Percentiles rank a stretch among this genome's conserved stretches.
Evolutionary conservation across 768 basidiomycete species (phyloP).

Genomic region (Vishniacozyma victoriae): DNA sequence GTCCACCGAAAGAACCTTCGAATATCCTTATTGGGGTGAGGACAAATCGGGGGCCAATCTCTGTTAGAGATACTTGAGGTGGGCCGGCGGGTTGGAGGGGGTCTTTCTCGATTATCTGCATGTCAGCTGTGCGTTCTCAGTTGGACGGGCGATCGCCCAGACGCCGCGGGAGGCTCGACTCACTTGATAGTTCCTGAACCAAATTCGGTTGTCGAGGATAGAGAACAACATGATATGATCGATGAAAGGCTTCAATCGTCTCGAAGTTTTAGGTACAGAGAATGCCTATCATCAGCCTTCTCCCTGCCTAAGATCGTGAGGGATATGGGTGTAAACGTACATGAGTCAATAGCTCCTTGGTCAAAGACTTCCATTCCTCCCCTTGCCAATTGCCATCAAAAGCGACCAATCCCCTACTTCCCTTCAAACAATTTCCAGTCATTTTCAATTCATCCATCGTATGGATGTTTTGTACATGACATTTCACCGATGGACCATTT

Average conservation of each 20-base stretch:
- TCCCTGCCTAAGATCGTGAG: neutral
- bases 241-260: slow-evolving; percentile 91
- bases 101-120: slow-evolving; percentile 87
- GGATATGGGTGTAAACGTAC: slow-evolving; percentile 26
- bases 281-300: slow-evolving; percentile 64
- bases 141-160: slow-evolving; percentile 14
- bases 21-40: slow-evolving; percentile 96
- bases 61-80: slow-evolving; percentile 78
- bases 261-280: slow-evolving; percentile 82
- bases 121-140: neutral
- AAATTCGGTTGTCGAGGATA: slow-evolving; percentile 88
- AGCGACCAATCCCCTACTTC: slow-evolving; percentile 81
- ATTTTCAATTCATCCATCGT: slow-evolving; percentile 99
- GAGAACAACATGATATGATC: slow-evolving; percentile 98
- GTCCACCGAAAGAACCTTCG: slow-evolving; percentile 92
- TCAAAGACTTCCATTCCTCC: slow-evolving; percentile 74
- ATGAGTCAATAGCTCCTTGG: slow-evolving; percentile 67
- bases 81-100: slow-evolving; percentile 79
- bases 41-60: slow-evolving; percentile 96
- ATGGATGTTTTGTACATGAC: slow-evolving; percentile 97
- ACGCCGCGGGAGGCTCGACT: too few relatives aligned
- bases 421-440: slow-evolving; percentile 98
- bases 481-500: slow-evolving; percentile 92
- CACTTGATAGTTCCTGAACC: slow-evolving; percentile 99
- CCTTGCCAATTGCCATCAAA: slow-evolving; percentile 89